Percentiles rank a stretch among this genome's conserved stretches.
phyloP scores from a whole-genome alignment of 2,329 filamentous ascomycete genomes.

The Emmonsiellopsis sp. region DNA sequence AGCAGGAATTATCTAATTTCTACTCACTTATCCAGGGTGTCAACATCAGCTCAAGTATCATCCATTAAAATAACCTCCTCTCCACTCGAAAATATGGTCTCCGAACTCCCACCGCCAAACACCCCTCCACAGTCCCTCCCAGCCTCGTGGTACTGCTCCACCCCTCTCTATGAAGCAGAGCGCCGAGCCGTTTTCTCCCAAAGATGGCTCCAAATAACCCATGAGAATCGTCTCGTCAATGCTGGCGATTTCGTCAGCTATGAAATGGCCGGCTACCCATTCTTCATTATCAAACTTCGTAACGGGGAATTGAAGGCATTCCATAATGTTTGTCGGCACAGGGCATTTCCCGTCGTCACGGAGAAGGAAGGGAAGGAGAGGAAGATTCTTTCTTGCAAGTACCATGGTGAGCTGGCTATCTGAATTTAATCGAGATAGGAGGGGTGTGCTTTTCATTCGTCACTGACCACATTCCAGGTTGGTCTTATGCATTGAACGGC shows the following conservation, averaged over 20 bases:
- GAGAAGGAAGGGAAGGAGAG: slow-evolving; percentile 38
- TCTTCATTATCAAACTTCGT: slow-evolving; percentile 44
- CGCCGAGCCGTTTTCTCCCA: slow-evolving; percentile 48
- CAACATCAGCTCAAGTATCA: no score
- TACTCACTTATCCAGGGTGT: no score
- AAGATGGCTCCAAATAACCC: slow-evolving; percentile 37
- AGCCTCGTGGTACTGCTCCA: slow-evolving; percentile 43
- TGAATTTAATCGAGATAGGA: not conserved
- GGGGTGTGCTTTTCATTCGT: no score
- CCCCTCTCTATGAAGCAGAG: slow-evolving; percentile 49
- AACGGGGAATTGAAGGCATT: slow-evolving; percentile 47
- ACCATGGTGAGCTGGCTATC: slow-evolving; percentile 32
- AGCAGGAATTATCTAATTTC: no score
- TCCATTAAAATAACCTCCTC: no score
- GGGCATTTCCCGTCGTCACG: slow-evolving; percentile 48
- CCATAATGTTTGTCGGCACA: slow-evolving; percentile 52
- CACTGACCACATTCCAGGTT: slow-evolving; percentile 22
- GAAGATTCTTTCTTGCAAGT: slow-evolving; percentile 47
- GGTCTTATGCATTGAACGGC: slow-evolving; percentile 49
- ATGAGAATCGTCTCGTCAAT: slow-evolving; percentile 39
- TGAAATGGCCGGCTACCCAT: slow-evolving; percentile 47
- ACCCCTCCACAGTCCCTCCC: slow-evolving; percentile 30
- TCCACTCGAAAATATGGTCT: no score
- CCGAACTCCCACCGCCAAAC: no score
- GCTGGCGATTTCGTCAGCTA: slow-evolving; percentile 49